Evolutionary conservation across 2,329 filamentous ascomycete species (phyloP).

Genomic region (Stagonosporopsis vannaccii): DNA sequence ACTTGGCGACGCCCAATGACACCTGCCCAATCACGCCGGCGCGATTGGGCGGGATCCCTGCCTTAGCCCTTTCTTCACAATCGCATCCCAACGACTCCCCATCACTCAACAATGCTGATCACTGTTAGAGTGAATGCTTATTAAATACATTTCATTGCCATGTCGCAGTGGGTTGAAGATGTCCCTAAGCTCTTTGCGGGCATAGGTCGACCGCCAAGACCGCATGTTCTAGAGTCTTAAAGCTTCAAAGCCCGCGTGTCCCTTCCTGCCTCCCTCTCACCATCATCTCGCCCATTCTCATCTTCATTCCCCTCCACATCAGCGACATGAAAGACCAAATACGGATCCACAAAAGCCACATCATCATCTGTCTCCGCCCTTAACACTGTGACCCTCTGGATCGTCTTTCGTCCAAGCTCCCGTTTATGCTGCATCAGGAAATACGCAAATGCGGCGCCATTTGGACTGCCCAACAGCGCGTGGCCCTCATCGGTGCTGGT

Average conservation of each 20-base stretch:
- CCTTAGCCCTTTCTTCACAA: not conserved
- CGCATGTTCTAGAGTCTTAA: no score
- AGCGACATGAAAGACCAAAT: constrained; percentile 23
- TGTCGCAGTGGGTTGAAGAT: no score
- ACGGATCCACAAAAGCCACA: constrained; percentile 21
- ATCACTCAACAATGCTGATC: not conserved
- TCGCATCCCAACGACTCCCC: not conserved
- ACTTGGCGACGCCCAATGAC: constrained; percentile 2
- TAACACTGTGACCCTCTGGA: constrained; percentile 24
- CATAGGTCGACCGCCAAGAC: no score
- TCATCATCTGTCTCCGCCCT: constrained; percentile 21
- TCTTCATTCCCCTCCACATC: constrained; percentile 7
- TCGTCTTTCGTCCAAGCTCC: constrained; percentile 26
- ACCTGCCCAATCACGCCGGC: not conserved
- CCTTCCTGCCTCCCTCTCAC: no score
- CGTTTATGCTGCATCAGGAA: constrained; percentile 32
- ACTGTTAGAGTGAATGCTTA: no score
- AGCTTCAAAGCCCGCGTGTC: no score
- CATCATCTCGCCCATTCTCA: no score
- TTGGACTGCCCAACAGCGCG: constrained; percentile 27
- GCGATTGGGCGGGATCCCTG: constrained; percentile 2
- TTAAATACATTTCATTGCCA: no score
- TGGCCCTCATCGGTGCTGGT: constrained; percentile 23
- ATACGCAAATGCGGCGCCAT: constrained; percentile 32
- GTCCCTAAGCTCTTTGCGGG: no score